These are phyloP conservation scores for Radiomyces spectabilis DNA, from an alignment of 192 early-diverging fungal species.

Conservation along the genomic window DNA sequence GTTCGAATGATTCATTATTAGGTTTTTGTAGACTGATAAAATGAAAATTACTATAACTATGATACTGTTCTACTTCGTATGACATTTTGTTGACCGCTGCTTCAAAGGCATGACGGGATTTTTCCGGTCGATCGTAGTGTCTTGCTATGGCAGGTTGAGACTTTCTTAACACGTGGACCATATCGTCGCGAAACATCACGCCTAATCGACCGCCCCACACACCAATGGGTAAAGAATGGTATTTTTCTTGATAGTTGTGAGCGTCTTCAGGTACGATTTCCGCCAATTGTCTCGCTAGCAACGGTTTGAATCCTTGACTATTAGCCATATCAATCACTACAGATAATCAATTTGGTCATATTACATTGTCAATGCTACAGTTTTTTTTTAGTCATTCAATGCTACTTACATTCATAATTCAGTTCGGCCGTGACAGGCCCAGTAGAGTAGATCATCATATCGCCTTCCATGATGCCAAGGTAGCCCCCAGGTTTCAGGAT, in stretches of 20 bases:
- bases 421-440: slow-evolving; percentile 15
- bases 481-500: slow-evolving; percentile 23
- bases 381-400: too few relatives aligned
- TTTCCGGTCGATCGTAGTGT: not conserved
- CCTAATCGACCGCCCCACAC: slow-evolving; percentile 29
- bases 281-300: slow-evolving; percentile 5
- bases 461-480: slow-evolving; percentile 27
- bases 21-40: slow-evolving; percentile 14
- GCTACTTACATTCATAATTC: slow-evolving; percentile 23
- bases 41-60: slow-evolving; percentile 15
- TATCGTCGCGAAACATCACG: slow-evolving; percentile 18
- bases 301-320: slow-evolving; percentile 7
- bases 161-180: slow-evolving; percentile 8
- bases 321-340: slow-evolving; percentile 11
- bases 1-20: too few relatives aligned
- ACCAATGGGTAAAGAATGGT: slow-evolving; percentile 26
- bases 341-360: too few relatives aligned
- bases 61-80: slow-evolving; percentile 18
- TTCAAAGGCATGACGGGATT: too few relatives aligned
- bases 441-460: slow-evolving; percentile 13
- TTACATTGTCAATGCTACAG: too few relatives aligned
- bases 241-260: slow-evolving; percentile 9
- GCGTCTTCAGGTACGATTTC: slow-evolving; percentile 6
- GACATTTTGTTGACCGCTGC: too few relatives aligned
- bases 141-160: slow-evolving; percentile 8